phyloP scores from a whole-genome alignment of 768 basidiomycete genomes.

The Solioccasus polychromus region DNA sequence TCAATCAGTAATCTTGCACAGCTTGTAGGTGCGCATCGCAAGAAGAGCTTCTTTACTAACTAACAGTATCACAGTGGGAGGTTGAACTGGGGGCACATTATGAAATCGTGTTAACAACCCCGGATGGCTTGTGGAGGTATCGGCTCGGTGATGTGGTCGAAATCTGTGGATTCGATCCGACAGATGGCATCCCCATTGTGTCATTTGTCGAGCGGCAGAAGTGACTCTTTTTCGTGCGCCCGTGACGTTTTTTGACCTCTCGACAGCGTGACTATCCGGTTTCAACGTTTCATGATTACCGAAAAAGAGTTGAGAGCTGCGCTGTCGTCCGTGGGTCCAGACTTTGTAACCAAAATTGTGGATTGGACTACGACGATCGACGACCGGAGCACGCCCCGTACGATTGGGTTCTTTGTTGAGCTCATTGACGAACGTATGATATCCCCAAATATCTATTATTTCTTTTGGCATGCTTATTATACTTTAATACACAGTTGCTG shows the following conservation, averaged over 20 bases:
- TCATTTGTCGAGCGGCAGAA: neutral
- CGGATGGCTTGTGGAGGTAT: no score
- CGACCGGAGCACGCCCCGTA: neutral
- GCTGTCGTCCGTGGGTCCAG: neutral
- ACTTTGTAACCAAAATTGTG: neutral
- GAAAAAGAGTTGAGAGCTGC: neutral
- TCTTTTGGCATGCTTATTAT: no score
- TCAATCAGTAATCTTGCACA: neutral
- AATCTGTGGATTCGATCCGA: no score
- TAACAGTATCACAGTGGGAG: neutral
- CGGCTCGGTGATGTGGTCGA: no score
- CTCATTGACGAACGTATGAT: neutral
- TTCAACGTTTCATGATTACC: neutral
- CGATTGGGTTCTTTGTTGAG: neutral
- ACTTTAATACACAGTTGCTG: no score
- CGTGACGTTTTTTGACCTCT: neutral
- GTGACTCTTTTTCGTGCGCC: neutral
- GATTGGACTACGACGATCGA: neutral
- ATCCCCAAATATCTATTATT: neutral
- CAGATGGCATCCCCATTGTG: neutral
- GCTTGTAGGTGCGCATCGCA: neutral
- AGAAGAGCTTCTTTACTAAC: neutral
- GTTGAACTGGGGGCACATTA: neutral
- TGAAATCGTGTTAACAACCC: neutral
- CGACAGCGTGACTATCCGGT: neutral